A percentile compares a stretch with the other conserved stretches of the same genome.
Conservation (phyloP, 2,329 filamentous ascomycete species). For the Podosphaera aphanis region DNA sequence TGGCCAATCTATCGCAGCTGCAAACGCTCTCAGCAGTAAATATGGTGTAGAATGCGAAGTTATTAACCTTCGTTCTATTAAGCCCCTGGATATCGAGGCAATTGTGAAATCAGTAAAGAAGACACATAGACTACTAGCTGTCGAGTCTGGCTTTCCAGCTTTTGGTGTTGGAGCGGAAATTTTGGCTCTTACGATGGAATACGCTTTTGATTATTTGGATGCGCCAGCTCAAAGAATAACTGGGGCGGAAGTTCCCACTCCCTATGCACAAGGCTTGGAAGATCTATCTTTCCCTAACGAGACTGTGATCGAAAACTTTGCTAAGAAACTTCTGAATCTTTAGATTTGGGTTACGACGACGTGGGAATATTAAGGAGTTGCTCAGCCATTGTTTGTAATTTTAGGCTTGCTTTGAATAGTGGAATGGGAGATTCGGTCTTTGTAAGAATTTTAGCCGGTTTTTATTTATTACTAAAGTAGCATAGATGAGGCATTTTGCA, state of each 20-base stretch:
- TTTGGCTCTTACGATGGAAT: slow-evolving; percentile 86
- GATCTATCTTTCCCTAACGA: slow-evolving; percentile 89
- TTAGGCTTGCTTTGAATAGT: not conserved
- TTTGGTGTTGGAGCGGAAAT: slow-evolving; percentile 88
- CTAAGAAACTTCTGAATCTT: slow-evolving; percentile 67
- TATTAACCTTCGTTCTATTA: slow-evolving; percentile 92
- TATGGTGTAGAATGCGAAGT: slow-evolving; percentile 93
- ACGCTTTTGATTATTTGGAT: slow-evolving; percentile 92
- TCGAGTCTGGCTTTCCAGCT: slow-evolving; percentile 90
- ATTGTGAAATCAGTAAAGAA: slow-evolving; percentile 98
- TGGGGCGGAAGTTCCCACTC: slow-evolving; percentile 89
- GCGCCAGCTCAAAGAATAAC: slow-evolving; percentile 85
- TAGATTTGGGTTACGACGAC: slow-evolving; percentile 20
- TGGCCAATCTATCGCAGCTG: slow-evolving; percentile 69
- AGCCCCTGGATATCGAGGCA: slow-evolving; percentile 83
- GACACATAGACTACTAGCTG: slow-evolving; percentile 72
- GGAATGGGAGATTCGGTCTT: not conserved
- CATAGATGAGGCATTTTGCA: not conserved
- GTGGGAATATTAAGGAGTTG: not conserved
- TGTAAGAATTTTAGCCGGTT: not conserved
- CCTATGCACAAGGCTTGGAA: slow-evolving; percentile 81
- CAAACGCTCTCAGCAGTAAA: slow-evolving; percentile 81
- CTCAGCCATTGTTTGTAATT: not conserved
- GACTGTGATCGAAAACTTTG: slow-evolving; percentile 65
- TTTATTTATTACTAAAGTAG: not conserved